Percentiles rank a stretch among this genome's conserved stretches.
phyloP scores from a whole-genome alignment of 345 rosid species.

The Gynandropsis gynandra region DNA sequence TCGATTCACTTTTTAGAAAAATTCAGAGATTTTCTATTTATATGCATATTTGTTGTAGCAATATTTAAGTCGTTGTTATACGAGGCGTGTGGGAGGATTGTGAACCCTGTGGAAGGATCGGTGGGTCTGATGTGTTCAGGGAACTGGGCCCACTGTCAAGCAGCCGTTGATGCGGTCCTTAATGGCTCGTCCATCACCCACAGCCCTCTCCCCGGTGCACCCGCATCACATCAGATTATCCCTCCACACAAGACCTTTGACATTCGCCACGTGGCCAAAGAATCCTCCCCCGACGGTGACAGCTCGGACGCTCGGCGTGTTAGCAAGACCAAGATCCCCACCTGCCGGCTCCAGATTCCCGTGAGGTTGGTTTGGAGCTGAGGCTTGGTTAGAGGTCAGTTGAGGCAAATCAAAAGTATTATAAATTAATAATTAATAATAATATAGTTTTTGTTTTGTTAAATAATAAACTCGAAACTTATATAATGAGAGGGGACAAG shows the following conservation, averaged over 20 bases:
- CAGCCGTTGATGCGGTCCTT: slow-evolving; percentile 57
- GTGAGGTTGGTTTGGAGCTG: slow-evolving; percentile 31
- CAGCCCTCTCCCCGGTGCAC: slow-evolving; percentile 23
- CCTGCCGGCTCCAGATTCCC: slow-evolving; percentile 26
- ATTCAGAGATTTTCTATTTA: no score
- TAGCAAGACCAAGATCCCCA: slow-evolving; percentile 28
- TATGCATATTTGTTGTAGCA: slow-evolving; percentile 20
- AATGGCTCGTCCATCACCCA: slow-evolving; percentile 34
- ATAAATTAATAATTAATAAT: no score
- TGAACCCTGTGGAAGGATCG: slow-evolving; percentile 37
- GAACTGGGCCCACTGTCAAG: slow-evolving; percentile 48
- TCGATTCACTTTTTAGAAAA: no score
- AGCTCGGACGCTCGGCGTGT: slow-evolving; percentile 21
- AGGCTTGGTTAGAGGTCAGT: slow-evolving; percentile 23
- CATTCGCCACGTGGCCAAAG: slow-evolving; percentile 57
- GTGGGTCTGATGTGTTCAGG: slow-evolving; percentile 33
- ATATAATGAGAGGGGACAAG: no score
- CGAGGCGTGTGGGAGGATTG: slow-evolving; percentile 34
- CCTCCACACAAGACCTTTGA: slow-evolving; percentile 41
- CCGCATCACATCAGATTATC: slow-evolving; percentile 24
- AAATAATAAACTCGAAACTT: no score
- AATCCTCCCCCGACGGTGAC: slow-evolving; percentile 18
- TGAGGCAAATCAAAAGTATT: no score
- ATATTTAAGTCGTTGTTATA: slow-evolving; percentile 43
- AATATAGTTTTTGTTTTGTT: no score